Evolutionary conservation across 202 grass and related monocot species (phyloP).

Genomic region (Hordeum pubiflorum): DNA sequence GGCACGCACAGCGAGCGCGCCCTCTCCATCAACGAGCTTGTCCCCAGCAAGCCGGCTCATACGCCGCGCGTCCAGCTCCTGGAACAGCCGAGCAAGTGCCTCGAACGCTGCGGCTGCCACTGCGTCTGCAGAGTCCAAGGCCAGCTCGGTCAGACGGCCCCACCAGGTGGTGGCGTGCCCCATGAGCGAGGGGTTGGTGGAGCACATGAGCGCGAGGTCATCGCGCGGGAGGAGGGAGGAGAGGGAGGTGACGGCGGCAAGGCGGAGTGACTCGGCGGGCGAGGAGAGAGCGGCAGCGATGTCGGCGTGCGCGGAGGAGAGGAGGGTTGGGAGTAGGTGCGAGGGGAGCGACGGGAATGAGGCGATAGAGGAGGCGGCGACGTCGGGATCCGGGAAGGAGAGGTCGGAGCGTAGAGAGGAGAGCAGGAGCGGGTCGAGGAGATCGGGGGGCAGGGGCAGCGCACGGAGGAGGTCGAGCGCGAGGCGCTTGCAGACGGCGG

Average conservation of each 20-base stretch:
- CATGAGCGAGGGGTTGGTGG: slow-evolving; percentile 72
- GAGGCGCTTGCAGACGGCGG: slow-evolving; percentile 86
- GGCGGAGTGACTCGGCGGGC: slow-evolving; percentile 63
- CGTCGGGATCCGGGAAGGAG: slow-evolving; percentile 84
- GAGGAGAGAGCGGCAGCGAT: slow-evolving; percentile 62
- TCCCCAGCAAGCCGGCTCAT: slow-evolving; percentile 91
- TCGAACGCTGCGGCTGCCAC: slow-evolving; percentile 75
- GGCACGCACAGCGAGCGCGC: slow-evolving; percentile 71
- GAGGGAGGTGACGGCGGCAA: slow-evolving; percentile 68
- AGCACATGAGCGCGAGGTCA: slow-evolving; percentile 85
- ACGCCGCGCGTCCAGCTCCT: slow-evolving; percentile 86
- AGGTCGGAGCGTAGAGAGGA: slow-evolving; percentile 75
- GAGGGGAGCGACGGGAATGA: slow-evolving; percentile 77
- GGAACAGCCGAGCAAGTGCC: slow-evolving; percentile 71
- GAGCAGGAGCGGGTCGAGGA: slow-evolving; percentile 80
- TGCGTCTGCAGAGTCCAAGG: slow-evolving; percentile 60
- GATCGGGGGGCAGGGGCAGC: slow-evolving; percentile 75
- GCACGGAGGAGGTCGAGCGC: slow-evolving; percentile 85
- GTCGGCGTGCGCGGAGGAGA: slow-evolving; percentile 70
- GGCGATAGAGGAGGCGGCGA: slow-evolving; percentile 77
- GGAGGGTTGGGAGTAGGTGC: slow-evolving; percentile 65
- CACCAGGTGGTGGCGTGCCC: slow-evolving; percentile 78
- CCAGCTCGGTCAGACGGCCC: slow-evolving; percentile 56
- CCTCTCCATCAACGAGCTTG: slow-evolving; percentile 89
- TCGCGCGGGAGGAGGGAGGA: slow-evolving; percentile 83